Evolutionary conservation across 2,329 filamentous ascomycete genomes (phyloP).

Genomic region (Claviceps purpurea): DNA sequence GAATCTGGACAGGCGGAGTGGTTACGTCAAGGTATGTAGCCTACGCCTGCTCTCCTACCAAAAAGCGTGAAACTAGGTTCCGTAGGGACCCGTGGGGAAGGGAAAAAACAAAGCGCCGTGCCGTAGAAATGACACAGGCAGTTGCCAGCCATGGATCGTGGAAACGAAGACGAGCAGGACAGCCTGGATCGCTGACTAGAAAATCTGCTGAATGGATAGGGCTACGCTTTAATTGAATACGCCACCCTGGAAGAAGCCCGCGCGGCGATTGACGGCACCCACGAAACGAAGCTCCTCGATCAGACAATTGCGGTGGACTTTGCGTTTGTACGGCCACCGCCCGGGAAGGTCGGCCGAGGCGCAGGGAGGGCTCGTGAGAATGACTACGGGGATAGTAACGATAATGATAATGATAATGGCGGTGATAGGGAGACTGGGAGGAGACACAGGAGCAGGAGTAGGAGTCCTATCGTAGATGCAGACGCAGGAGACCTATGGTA

Average conservation of each 20-base stretch:
- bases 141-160: no score
- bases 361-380: conserved; percentile 22
- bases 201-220: conserved; percentile 31
- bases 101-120: neutral
- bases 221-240: conserved; percentile 78
- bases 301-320: conserved; percentile 74
- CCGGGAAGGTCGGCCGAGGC: conserved; percentile 30
- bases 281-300: conserved; percentile 65
- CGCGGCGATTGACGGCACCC: conserved; percentile 69
- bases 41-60: no score
- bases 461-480: conserved; percentile 13
- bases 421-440: conserved; percentile 8
- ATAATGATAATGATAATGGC: conserved; percentile 8
- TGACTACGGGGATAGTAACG: no score
- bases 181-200: neutral
- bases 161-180: neutral
- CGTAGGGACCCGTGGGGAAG: neutral
- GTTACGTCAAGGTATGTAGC: conserved; percentile 63
- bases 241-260: conserved; percentile 65
- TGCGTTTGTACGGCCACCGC: conserved; percentile 70
- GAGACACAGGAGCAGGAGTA: conserved; percentile 33
- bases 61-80: neutral
- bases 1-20: conserved; percentile 69
- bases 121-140: no score
- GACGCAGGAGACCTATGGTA: conserved; percentile 16